phyloP scores from a whole-genome alignment of 345 rosid species.

The Pugionium dolabratum region DNA sequence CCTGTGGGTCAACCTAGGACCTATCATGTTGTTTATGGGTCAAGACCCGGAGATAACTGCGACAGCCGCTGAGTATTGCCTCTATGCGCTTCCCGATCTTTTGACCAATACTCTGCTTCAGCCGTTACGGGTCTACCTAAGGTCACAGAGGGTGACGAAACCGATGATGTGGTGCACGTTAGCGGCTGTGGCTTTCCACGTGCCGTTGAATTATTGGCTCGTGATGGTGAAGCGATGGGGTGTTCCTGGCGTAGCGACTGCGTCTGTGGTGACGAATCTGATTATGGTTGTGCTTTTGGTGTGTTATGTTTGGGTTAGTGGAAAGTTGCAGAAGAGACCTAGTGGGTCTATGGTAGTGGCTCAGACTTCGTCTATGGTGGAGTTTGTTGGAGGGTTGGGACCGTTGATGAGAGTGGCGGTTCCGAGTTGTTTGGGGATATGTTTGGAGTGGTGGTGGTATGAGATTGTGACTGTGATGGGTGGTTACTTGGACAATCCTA shows the following conservation, averaged over 20 bases:
- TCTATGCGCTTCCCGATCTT: conserved; percentile 92
- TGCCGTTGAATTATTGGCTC: conserved; percentile 70
- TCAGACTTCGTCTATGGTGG: conserved; percentile 44
- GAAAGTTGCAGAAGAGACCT: conserved; percentile 55
- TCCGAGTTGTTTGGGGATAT: conserved; percentile 93
- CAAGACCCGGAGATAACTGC: conserved; percentile 82
- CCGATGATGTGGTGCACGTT: conserved; percentile 96
- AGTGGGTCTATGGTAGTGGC: conserved; percentile 38
- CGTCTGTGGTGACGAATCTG: conserved; percentile 86
- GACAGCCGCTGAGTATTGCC: conserved; percentile 77
- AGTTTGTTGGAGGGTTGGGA: conserved; percentile 62
- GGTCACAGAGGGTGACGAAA: conserved; percentile 89
- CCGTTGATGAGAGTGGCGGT: conserved; percentile 77
- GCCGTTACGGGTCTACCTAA: conserved; percentile 78
- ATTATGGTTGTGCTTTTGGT: conserved; percentile 77
- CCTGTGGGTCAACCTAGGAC: conserved; percentile 82
- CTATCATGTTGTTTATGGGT: conserved; percentile 81
- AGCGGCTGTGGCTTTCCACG: conserved; percentile 73
- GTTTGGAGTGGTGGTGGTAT: conserved; percentile 99
- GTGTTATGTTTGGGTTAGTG: conserved; percentile 71
- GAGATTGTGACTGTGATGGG: conserved; percentile 89
- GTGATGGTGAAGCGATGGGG: conserved; percentile 66
- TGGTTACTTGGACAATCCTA: conserved; percentile 88
- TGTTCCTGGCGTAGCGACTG: conserved; percentile 93
- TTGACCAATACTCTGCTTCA: conserved; percentile 81